Evolutionary conservation across 495 filamentous ascomycete species (phyloP), one percentile per base, ranked within the genome.

Genomic region (Tetracladium marchalianum): DNA sequence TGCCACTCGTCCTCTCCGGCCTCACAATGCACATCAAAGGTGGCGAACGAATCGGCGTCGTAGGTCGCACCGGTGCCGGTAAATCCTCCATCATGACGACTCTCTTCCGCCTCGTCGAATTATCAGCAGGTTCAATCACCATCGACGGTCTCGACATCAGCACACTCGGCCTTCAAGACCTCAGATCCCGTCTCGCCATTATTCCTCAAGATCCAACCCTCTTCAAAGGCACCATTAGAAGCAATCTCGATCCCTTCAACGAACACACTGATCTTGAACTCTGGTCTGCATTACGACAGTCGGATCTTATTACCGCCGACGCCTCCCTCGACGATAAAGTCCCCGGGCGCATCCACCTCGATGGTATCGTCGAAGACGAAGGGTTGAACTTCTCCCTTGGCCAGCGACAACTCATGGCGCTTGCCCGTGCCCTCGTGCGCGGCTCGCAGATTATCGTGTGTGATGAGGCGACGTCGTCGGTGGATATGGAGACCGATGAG

Each of bases 151-250:
- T 95, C 16, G 79, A 96, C 59, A 96, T 96, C 51, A 75, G 77
- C 31, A 90, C 71, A 0, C 68, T 98, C 24, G 90, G 90, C 3
- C 76, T 96, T 0, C 78, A 87, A 31, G 87, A 94, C 52, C 78
- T 98, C 34, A 82, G 90, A 6, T 89, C 85, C 4, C 78, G 89
- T 5, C 73, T 98, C 0, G 84, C 90, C 19, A 96, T 96, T 66
- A 96, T 98, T 59, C 90, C 90, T 1, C 90, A 98, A 62, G 90
- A 96, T 58, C 90, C 90, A 1, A 95, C 92, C 0, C 77, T 98
- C 0, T 98, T 98, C 77, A 77, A 80, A 24, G 90, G 90, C 35
- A 95, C 90, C 0, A 80, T 98, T 7, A 79, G 92, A 11, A 81
- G 77, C 46, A 98, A 98, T 57, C 75, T 98, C 5, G 90, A 96